Evolutionary conservation across 2,329 filamentous ascomycete genomes (phyloP), one percentile per base, ranked within the genome.

Genomic region (Myriosclerotinia scirpicola): DNA sequence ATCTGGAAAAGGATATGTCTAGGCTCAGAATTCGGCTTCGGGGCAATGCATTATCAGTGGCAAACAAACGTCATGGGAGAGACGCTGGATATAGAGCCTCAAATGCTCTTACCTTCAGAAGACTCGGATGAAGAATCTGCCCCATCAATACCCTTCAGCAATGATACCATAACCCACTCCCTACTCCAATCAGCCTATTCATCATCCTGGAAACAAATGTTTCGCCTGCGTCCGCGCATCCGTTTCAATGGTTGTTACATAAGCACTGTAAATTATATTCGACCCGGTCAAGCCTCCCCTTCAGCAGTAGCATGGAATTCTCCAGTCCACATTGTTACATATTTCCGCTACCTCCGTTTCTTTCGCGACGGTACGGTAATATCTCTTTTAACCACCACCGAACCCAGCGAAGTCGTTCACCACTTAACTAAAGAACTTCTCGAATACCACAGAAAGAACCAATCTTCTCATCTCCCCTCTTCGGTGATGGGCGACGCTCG

Each of bases 221-320:
- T 97, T 80, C 91, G 90, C 50, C 81, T 82, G 6, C 90, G 93
- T 17, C 94, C 95, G 2, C 89, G 95, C 54, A 84, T 98, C 68
- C 91, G 95, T 67, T 99, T 96, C 82, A 95, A 95, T 74, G 95
- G 95, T 36, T 90, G 92, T 79, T 99, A 99, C 80, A 98, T 99
- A 78, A 92, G 88, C 77, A 98, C 94, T 0, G 93, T 97, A 67
- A 98, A 98, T 80, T 99, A 99, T 79, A 87, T 92, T 60, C 90
- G 95, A 34, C 82, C 92, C 0, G 95, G 95, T 42, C 90, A 90
- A 67, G 84, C 88, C 14, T 88, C 87, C 3, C 84, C 85, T 26
- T 89, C 88, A 70, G 88, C 87, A 65, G 80, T 90, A 22, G 89
- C 90, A 1, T 97, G 93, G 92, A 81, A 82, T 55, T 89, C 85